A percentile compares a stretch with the other conserved stretches of the same genome.
Evolutionary conservation across 345 rosid species (phyloP).

Genomic region (Gossypium turneri): DNA sequence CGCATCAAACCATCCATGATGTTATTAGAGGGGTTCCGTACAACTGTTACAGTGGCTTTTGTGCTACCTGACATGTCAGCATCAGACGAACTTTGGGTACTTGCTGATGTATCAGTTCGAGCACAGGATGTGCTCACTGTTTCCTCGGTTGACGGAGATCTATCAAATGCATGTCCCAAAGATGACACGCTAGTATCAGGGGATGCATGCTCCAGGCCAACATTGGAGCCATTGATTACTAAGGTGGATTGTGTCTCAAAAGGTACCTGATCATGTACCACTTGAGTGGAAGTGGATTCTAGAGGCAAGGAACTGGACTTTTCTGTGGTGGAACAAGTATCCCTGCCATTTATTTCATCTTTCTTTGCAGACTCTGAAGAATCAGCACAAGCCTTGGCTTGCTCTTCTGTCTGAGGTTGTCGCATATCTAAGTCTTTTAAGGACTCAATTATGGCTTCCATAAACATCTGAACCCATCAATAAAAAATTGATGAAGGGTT

Average conservation of each 20-base stretch:
- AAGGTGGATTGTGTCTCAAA: constrained; percentile 32
- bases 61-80: constrained; percentile 64
- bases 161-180: constrained; percentile 13
- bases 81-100: constrained; percentile 33
- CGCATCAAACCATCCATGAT: constrained; percentile 80
- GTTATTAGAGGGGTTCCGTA: constrained; percentile 54
- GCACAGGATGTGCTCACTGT: constrained; percentile 32
- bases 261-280: constrained; percentile 23
- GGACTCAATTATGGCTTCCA: constrained; percentile 77
- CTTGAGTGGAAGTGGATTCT: constrained; percentile 37
- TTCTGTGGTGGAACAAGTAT: constrained; percentile 26
- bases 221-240: constrained; percentile 15
- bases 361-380: constrained; percentile 28
- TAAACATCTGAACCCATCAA: constrained; percentile 58
- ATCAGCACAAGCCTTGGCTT: constrained; percentile 23
- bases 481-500: background rate
- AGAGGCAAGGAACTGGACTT: constrained; percentile 28
- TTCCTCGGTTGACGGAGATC: constrained; percentile 22
- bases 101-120: constrained; percentile 31
- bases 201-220: constrained; percentile 28
- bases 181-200: constrained; percentile 30
- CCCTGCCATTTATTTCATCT: constrained; percentile 18
- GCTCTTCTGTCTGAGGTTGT: constrained; percentile 29
- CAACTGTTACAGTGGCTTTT: constrained; percentile 75
- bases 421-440: constrained; percentile 53